Evolutionary conservation across 805 yeast genomes (phyloP).

Genomic region (Monosporozyma siamensis): DNA sequence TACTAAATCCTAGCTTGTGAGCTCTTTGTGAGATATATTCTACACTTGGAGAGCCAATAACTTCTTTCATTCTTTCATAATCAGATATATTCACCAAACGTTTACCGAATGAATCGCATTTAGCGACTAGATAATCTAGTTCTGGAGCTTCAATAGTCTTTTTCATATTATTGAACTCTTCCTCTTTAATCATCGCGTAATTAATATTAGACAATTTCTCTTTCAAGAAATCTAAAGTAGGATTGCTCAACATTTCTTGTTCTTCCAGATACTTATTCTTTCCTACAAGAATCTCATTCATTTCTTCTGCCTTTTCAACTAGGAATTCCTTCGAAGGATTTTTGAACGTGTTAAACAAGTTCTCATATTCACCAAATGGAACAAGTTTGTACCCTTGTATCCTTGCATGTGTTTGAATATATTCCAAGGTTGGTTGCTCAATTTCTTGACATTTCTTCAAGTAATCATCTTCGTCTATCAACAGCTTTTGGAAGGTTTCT

Average conservation of each 20-base stretch:
- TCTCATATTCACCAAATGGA: not conserved
- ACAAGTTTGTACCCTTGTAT: not conserved
- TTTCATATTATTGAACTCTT: not conserved
- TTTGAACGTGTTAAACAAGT: not conserved
- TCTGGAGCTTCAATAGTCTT: slow-evolving; percentile 6
- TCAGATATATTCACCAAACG: not conserved
- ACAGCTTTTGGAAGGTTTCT: not conserved
- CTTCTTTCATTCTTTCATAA: not conserved
- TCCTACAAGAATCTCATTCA: not conserved
- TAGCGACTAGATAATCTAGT: slow-evolving; percentile 12
- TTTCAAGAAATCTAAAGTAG: not conserved
- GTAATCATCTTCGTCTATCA: not conserved
- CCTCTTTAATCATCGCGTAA: not conserved
- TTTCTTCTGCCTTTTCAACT: not conserved
- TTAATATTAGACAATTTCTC: not conserved
- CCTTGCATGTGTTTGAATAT: not conserved
- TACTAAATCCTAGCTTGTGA: slow-evolving; percentile 6
- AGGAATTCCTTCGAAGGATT: slow-evolving; percentile 2
- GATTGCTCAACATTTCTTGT: slow-evolving; percentile 3
- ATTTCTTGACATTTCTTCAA: not conserved
- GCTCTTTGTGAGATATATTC: slow-evolving; percentile 12
- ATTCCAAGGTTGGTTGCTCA: not conserved
- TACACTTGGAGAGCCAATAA: slow-evolving; percentile 6
- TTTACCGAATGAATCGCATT: slow-evolving; percentile 6
- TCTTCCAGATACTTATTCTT: not conserved